Evolutionary conservation across 805 yeast species (phyloP).

Genomic region (Lachancea lanzarotensis): DNA sequence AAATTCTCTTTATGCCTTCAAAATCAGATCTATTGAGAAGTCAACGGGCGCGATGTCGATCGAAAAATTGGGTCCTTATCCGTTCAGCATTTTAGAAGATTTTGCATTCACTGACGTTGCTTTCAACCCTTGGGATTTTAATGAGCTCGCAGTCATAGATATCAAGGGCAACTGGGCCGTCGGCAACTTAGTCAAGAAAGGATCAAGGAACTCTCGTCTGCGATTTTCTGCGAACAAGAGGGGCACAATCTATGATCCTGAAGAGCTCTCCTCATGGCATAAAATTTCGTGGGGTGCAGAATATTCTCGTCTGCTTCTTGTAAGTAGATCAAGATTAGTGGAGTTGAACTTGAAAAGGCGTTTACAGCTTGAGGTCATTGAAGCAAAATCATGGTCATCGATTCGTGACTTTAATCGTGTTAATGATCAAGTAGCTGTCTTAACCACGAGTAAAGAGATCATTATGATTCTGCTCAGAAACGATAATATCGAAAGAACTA

Average conservation of each 20-base stretch:
- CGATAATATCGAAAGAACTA: slow-evolving; percentile 37
- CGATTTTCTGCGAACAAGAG: slow-evolving; percentile 10
- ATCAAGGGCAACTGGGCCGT: slow-evolving; percentile 46
- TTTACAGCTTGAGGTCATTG: slow-evolving; percentile 34
- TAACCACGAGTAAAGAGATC: slow-evolving; percentile 63
- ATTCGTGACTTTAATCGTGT: slow-evolving; percentile 40
- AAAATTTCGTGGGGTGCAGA: slow-evolving; percentile 41
- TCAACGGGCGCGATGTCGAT: slow-evolving; percentile 10
- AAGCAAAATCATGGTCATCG: slow-evolving; percentile 49
- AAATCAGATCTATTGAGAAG: slow-evolving; percentile 19
- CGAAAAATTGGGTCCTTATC: slow-evolving; percentile 21
- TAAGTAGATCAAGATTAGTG: slow-evolving; percentile 40
- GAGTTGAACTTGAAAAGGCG: slow-evolving; percentile 29
- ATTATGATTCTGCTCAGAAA: slow-evolving; percentile 41
- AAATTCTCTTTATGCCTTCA: slow-evolving; percentile 31
- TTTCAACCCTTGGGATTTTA: slow-evolving; percentile 38
- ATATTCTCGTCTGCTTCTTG: slow-evolving; percentile 27
- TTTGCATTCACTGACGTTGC: slow-evolving; percentile 40
- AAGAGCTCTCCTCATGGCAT: slow-evolving; percentile 53
- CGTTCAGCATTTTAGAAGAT: slow-evolving; percentile 24
- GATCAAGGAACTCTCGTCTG: slow-evolving; percentile 9
- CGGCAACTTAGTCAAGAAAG: slow-evolving; percentile 28
- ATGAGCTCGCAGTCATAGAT: slow-evolving; percentile 42
- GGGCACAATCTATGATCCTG: slow-evolving; percentile 37
- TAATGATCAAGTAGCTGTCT: slow-evolving; percentile 36